phyloP scores from a whole-genome alignment of 2,329 filamentous ascomycete genomes.

The Phyllosticta capitalensis region DNA sequence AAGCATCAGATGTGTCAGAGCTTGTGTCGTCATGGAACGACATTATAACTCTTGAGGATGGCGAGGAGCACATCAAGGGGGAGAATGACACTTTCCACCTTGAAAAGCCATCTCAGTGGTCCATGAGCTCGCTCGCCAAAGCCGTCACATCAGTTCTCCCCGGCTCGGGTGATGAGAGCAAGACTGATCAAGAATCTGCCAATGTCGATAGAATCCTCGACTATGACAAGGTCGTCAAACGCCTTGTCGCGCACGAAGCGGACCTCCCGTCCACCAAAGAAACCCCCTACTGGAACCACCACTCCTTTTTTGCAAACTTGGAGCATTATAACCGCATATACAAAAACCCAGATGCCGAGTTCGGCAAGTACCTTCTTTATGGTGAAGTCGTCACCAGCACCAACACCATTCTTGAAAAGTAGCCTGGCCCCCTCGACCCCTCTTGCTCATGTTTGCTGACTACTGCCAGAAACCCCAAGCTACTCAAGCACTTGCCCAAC shows the following conservation, averaged over 20 bases:
- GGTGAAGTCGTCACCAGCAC: conserved; percentile 91
- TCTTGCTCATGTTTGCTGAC: neutral
- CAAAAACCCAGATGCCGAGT: conserved; percentile 48
- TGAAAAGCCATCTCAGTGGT: conserved; percentile 44
- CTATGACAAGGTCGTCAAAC: conserved; percentile 64
- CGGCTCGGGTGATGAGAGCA: conserved; percentile 16
- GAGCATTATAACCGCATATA: conserved; percentile 53
- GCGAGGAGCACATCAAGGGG: conserved; percentile 63
- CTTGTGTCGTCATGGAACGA: conserved; percentile 58
- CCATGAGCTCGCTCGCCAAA: conserved; percentile 19
- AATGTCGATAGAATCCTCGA: conserved; percentile 56
- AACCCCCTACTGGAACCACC: conserved; percentile 81
- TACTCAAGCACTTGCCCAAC: conserved; percentile 66
- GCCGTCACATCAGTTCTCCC: conserved; percentile 17
- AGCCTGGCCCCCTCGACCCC: conserved; percentile 14
- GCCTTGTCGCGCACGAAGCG: conserved; percentile 61
- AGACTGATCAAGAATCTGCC: conserved; percentile 23
- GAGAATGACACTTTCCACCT: conserved; percentile 78
- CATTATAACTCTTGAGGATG: conserved; percentile 55
- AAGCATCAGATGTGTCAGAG: conserved; percentile 55
- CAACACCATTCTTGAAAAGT: conserved; percentile 88
- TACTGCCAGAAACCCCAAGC: conserved; percentile 55
- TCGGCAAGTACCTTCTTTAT: conserved; percentile 73
- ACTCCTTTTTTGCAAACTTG: conserved; percentile 65
- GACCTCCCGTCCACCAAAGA: conserved; percentile 58